Evolutionary conservation across 495 filamentous ascomycete species (phyloP).

Genomic region (Trichoderma reesei): DNA sequence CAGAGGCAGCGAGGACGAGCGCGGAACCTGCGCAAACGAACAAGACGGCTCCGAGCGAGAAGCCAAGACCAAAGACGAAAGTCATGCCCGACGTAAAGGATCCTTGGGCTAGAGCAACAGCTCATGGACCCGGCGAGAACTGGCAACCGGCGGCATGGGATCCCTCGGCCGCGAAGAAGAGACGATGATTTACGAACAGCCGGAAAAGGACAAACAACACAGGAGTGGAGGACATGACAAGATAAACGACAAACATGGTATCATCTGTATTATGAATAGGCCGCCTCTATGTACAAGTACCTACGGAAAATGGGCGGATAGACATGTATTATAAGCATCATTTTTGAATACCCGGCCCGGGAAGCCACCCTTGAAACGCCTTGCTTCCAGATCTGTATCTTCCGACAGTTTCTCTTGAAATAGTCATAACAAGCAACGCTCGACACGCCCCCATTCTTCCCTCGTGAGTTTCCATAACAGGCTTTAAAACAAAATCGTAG

Average conservation of each 20-base stretch:
- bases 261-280: constrained; percentile 12
- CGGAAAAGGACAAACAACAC: neutral
- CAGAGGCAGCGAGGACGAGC: neutral
- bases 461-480: neutral
- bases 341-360: constrained; percentile 9
- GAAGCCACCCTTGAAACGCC: constrained; percentile 2
- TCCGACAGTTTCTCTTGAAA: neutral
- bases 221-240: neutral
- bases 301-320: neutral
- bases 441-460: neutral
- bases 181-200: constrained; percentile 12
- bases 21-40: neutral
- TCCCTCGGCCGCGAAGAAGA: constrained; percentile 33
- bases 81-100: constrained; percentile 18
- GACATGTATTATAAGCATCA: constrained; percentile 7
- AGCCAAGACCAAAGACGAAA: constrained; percentile 2
- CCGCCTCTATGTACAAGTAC: constrained; percentile 2
- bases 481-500: neutral
- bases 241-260: neutral
- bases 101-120: constrained; percentile 51
- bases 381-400: neutral
- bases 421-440: neutral
- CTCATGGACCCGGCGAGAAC: constrained; percentile 49
- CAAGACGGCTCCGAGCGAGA: constrained; percentile 14
- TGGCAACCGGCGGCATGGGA: constrained; percentile 75